These are phyloP conservation scores for Astrocystis sublimbata DNA, from an alignment of 495 filamentous ascomycete species.

Conservation along the genomic window DNA sequence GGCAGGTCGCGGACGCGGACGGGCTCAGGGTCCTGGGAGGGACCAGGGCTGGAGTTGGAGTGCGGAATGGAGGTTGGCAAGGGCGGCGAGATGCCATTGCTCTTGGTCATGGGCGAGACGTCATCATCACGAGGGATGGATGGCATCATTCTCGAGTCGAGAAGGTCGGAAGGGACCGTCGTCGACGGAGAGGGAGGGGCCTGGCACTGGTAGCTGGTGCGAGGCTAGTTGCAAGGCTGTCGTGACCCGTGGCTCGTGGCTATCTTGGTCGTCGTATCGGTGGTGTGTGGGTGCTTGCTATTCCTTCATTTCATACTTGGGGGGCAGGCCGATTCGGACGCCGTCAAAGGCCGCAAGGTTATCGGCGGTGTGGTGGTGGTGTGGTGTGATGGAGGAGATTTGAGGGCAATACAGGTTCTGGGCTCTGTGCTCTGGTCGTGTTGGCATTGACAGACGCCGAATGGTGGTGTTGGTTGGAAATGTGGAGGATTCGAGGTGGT, in stretches of 20 bases:
- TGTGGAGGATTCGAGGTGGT: no score
- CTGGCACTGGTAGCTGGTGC: background rate
- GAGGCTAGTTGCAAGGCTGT: no score
- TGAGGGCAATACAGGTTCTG: background rate
- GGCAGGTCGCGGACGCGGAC: conserved; percentile 19
- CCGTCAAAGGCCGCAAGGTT: background rate
- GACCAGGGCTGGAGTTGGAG: background rate
- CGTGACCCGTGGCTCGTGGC: no score
- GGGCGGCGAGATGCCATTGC: conserved; percentile 23
- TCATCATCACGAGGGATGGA: conserved; percentile 32
- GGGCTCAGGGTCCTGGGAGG: conserved; percentile 3
- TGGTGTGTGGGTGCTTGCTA: background rate
- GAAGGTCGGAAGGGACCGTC: background rate
- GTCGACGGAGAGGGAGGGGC: background rate
- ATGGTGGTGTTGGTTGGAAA: no score
- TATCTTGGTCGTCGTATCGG: background rate
- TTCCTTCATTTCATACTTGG: background rate
- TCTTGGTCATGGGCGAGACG: conserved; percentile 33
- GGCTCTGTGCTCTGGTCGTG: no score
- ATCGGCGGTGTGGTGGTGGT: background rate
- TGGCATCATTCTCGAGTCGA: conserved; percentile 30
- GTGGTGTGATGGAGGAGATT: background rate
- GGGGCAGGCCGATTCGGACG: background rate
- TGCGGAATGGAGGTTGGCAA: conserved; percentile 9
- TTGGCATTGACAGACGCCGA: no score